phyloP scores from a whole-genome alignment of 495 filamentous ascomycete species.

The Acidiella bohemica region DNA sequence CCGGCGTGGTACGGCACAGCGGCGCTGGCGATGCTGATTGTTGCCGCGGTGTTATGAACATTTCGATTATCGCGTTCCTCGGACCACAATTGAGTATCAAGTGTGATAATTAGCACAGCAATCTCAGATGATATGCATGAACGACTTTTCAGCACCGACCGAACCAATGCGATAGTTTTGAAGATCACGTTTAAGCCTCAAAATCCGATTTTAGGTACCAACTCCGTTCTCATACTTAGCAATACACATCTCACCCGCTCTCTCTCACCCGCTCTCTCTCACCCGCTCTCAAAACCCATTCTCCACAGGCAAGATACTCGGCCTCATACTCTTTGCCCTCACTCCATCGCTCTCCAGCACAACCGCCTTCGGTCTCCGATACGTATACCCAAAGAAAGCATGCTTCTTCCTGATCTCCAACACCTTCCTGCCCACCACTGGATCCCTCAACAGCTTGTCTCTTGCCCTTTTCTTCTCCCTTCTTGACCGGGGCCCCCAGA shows the following conservation, averaged over 20 bases:
- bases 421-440: conserved; percentile 43
- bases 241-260: no score
- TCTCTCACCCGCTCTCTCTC: no score
- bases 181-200: no score
- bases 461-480: conserved; percentile 59
- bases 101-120: no score
- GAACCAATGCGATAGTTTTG: no score
- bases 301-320: conserved; percentile 11
- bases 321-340: conserved; percentile 1
- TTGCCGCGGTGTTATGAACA: conserved; percentile 3
- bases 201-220: no score
- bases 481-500: background rate
- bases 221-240: no score
- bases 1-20: conserved; percentile 7
- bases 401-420: conserved; percentile 66
- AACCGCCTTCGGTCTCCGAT: conserved; percentile 42
- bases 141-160: no score
- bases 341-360: background rate
- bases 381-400: conserved; percentile 87
- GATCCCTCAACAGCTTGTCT: conserved; percentile 68
- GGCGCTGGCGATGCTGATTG: conserved; percentile 1
- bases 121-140: no score
- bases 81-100: no score
- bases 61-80: no score
- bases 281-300: no score